Evolutionary conservation across 495 filamentous ascomycete species (phyloP).

Genomic region (Pyrenula massariospora): DNA sequence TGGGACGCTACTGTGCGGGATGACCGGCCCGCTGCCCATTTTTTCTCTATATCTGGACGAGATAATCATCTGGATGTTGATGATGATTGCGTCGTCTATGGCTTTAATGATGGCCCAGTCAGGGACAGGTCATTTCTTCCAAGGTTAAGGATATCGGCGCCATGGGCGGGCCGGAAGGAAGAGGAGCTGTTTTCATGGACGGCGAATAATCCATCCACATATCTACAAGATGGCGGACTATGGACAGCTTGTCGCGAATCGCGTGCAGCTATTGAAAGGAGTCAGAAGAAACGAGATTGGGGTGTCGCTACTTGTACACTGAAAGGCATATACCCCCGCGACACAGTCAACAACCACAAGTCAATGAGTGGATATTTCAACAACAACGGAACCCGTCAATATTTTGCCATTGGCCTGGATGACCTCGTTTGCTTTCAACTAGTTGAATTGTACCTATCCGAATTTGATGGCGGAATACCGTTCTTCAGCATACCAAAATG

Average conservation of each 20-base stretch:
- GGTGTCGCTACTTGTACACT: neutral
- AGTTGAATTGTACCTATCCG: neutral
- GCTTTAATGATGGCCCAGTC: neutral
- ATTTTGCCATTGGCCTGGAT: neutral
- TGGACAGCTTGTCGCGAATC: neutral
- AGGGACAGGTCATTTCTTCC: neutral
- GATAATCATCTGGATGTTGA: neutral
- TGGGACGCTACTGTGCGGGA: neutral
- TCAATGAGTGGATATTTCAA: neutral
- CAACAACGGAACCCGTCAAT: neutral
- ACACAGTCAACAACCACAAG: neutral
- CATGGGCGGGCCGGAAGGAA: neutral
- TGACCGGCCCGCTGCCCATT: neutral
- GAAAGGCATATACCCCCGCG: neutral
- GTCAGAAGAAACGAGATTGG: neutral
- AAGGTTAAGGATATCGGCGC: neutral
- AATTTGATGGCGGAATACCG: neutral
- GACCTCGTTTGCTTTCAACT: neutral
- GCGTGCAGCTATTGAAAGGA: neutral
- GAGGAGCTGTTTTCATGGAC: neutral
- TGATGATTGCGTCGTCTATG: neutral
- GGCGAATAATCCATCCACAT: neutral
- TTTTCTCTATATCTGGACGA: neutral
- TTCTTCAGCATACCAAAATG: neutral
- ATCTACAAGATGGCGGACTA: neutral